Evolutionary conservation across 495 filamentous ascomycete genomes (phyloP), one percentile per base, ranked within the genome.

Genomic region (Entonaema liquescens): DNA sequence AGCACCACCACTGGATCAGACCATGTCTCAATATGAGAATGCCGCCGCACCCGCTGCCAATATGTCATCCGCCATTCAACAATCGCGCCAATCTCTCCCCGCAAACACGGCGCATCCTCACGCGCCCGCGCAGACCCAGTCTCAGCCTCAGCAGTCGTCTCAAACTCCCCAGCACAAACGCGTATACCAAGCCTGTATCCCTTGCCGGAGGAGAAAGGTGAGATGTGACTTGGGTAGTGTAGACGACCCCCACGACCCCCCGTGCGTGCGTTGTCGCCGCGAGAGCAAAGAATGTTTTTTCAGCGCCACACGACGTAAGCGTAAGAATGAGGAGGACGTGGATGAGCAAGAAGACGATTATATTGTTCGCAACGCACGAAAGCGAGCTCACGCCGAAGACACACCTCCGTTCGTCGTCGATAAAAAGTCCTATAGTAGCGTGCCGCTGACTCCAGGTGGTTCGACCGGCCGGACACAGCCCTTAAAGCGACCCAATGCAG

Each of bases 271-370:
- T 76, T 99, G 95, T 79, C 89, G 93, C 25, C 89, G 95, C 65
- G 95, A 99, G 82, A 87, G 89, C 81, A 97, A 97, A 80, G 90
- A 97, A 71, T 99, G 95, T 84, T 95, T 89, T 84, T 98, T 99
- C 84, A 97, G 94, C 68, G 92, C 93, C n/a, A 98, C 94, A 40
- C 86, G 95, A 50, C 87, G 95, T 71, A 98, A 98, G 88, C 86
- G 93, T 73, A 96, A 96, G 82, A 83, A 85, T 56, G 91, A 93
- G 63, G 89, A 86, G 26, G 82, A 85, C n/a, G 78, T 75, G 31
- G 83, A 88, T 62, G 80, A 73, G 58, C 85, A 55, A 76, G 85
- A 53, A 76, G 86, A 82, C 55, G 86, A 88, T 17, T 88, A 87
- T 74, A 84, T 83, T 33, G 64, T 84, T 35, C 81, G 85, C 52